Base-by-base conservation (phyloP, 1,284 basidiomycete species). In the Leccinum griseonigrum region DNA sequence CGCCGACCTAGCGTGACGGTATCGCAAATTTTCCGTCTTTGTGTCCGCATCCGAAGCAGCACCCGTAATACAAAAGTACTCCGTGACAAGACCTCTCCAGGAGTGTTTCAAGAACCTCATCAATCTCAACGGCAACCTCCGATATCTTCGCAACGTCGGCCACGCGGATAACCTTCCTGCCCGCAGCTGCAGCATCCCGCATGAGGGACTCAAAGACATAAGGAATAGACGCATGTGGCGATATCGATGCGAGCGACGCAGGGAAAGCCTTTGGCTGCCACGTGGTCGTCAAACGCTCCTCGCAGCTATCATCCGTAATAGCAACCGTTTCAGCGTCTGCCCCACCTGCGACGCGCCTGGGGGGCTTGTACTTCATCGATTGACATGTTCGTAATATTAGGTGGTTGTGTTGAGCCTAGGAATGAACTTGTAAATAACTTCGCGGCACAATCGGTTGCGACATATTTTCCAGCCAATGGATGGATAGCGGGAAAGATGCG, bases 211-310 rank as follows among this genome's bases (percentile, higher is more conserved):
- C 63, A 38, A 72, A 71, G 31, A 65, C 56, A 1, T 64, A 63
- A 26, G 29, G 28, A 34, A 73, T 53, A n/a, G 65, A 64, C 16
- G 59, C 26, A 32, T 56, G 60, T 2, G 60, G 9, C 2, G 61
- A 31, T 0, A 67, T 11, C 2, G 59, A 61, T 10, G 38, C 0
- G 5, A 69, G 60, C 3, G 61, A 60, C 3, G 61, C 52, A 36
- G 71, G 69, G 59, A 72, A 71, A 1, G 64, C 56, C 54, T 68
- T 71, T 6, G 60, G 63, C 59, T 74, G 72, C 71, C 71, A 74
- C 1, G 56, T 34, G 9, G 68, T 72, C 2, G 71, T 69, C 54
- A 74, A 46, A 52, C 71, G 69, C 29, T 72, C 64, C 11, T 68
- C 69, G 16, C 58, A 62, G 51, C 64, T 74, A 43, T 31, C 57